Base-by-base conservation (phyloP, 2,329 filamentous ascomycete genomes). In the Arthrobotrys entomopaga region DNA sequence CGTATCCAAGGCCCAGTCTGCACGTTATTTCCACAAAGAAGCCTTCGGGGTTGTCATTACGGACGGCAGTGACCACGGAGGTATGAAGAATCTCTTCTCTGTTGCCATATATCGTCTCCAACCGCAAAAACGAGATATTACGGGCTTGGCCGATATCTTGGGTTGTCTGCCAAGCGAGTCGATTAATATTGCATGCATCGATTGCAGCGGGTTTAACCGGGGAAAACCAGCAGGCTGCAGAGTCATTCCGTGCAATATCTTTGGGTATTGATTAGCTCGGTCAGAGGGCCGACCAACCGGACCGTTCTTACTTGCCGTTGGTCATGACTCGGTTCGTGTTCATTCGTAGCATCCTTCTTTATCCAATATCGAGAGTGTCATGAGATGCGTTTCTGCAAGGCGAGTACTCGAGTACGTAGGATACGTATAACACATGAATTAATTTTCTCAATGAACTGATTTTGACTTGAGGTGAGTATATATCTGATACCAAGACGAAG, bases 241-340 rank as follows among this genome's bases (percentile, higher is more conserved):
- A 15, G 54, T 16, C n/a, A 7, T 20, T 24, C 29, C 19, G 3
- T 7, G 15, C 42, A 50, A 57, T 43, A 20, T 60, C 40, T 42
- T 26, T 22, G 40, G n/a, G 34, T 54, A 29, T 24, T 29, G 34
- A 40, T 40, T 48, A 40, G 58, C 26, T 56, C 65, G 65, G 65
- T 56, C 58, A 50, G 53, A 70, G 65, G 65, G 65, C 65, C 65
- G 65, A 54, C 38, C 49, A 69, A 69, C 65, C 65, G 65, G 48
- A 63, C 65, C 65, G 58, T 56, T 13, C 43, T 52, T 20, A 70
- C 20, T 19, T 70, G 65, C 65, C 52, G 65, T 34, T 34, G 10
- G 58, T 70, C 58, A 40, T 70, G 58, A 64, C 65, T 64, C 58
- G 65, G n/a, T 29, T 38, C 3, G 22, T 19, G n/a, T 29, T 38